phyloP scores from a whole-genome alignment of 2,329 filamentous ascomycete species.

The Dothiorella sarmentorum region DNA sequence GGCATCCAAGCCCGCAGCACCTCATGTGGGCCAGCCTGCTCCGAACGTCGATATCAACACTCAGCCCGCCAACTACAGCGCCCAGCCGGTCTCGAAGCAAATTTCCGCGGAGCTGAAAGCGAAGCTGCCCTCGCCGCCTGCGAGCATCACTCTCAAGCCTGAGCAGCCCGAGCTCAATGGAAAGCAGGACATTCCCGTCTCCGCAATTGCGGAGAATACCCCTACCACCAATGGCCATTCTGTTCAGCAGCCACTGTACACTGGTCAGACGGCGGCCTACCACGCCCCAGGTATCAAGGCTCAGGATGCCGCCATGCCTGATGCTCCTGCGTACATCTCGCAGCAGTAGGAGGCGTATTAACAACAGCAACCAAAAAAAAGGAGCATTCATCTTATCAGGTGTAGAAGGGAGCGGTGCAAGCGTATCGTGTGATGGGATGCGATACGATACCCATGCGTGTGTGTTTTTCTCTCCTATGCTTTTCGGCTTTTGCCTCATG shows the following conservation, averaged over 20 bases:
- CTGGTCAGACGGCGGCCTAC: neutral
- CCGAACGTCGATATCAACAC: neutral
- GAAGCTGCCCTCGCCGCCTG: slow-evolving; percentile 14
- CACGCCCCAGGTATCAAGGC: neutral
- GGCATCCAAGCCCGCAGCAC: neutral
- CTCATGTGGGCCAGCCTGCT: neutral
- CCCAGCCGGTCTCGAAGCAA: neutral
- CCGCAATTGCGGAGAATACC: neutral
- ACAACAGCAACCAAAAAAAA: too few relatives aligned
- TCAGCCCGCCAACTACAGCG: neutral
- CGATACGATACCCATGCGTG: slow-evolving; percentile 10
- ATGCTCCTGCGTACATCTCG: neutral
- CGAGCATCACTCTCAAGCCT: neutral
- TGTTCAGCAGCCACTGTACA: neutral
- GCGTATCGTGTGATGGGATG: slow-evolving; percentile 10
- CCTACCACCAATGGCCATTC: neutral
- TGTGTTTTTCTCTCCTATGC: neutral
- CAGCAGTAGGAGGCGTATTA: too few relatives aligned
- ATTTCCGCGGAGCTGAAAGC: neutral
- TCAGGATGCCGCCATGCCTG: neutral
- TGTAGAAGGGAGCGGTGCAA: neutral
- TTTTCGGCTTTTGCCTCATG: neutral
- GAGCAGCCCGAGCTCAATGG: slow-evolving; percentile 4
- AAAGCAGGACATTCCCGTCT: neutral
- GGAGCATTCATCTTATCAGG: neutral